These are phyloP conservation scores for Solanum paucissectum DNA, from an alignment of 257 asterid species.

Conservation along the genomic window DNA sequence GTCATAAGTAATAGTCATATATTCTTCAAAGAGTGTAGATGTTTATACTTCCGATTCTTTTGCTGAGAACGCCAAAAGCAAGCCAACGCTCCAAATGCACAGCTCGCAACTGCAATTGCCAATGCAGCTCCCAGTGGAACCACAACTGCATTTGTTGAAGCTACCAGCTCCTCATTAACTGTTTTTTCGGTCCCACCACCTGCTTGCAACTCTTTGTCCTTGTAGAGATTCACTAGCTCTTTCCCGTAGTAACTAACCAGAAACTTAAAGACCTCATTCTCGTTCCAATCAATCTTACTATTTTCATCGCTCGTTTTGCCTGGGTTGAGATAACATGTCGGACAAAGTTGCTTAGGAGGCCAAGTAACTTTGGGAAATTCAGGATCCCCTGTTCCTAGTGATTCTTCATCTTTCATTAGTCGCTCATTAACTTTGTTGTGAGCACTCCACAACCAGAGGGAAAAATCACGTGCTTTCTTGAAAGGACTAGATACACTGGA, in stretches of 20 bases:
- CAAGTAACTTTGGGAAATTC: conserved; percentile 63
- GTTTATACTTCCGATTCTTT: conserved; percentile 88
- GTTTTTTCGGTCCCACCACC: conserved; percentile 10
- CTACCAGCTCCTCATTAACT: conserved; percentile 33
- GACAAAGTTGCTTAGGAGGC: conserved; percentile 79
- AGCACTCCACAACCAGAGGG: conserved; percentile 82
- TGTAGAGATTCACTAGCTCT: conserved; percentile 33
- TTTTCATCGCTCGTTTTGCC: conserved; percentile 5
- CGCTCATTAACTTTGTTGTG: conserved; percentile 85
- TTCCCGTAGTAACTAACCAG: conserved; percentile 58
- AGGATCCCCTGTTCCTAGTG: conserved; percentile 63
- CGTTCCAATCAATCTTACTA: conserved; percentile 39
- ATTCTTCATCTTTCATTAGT: conserved; percentile 64
- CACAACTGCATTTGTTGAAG: conserved; percentile 51
- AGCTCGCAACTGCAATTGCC: conserved; percentile 93
- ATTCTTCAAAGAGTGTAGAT: conserved; percentile 65
- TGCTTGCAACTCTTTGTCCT: conserved; percentile 38
- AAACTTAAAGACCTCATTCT: conserved; percentile 48
- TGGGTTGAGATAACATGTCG: conserved; percentile 46
- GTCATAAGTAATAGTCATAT: conserved; percentile 29
- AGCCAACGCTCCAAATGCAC: conserved; percentile 86
- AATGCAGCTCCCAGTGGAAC: conserved; percentile 94
- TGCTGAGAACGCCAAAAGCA: conserved; percentile 97
- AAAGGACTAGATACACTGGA: conserved; percentile 70
- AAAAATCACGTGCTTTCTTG: conserved; percentile 51